Percentiles rank a stretch among this genome's conserved stretches.
phyloP scores from a whole-genome alignment of 1,139 yeast genomes.

The Debaryomyces sp. region DNA sequence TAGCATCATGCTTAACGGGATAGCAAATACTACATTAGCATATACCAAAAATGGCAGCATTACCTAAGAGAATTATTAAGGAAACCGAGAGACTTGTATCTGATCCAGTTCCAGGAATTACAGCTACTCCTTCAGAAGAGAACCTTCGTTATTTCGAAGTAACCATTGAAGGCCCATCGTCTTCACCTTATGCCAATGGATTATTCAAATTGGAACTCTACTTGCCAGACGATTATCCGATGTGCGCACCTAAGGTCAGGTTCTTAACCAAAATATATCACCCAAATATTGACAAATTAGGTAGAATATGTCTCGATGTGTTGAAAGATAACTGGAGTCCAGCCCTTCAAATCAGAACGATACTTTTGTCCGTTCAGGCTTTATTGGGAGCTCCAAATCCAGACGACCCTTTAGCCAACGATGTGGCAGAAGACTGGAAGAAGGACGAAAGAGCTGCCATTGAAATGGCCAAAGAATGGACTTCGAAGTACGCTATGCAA shows the following conservation, averaged over 20 bases:
- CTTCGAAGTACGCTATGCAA: slow-evolving; percentile 58
- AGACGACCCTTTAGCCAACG: slow-evolving; percentile 97
- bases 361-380: slow-evolving; percentile 89
- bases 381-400: slow-evolving; percentile 95
- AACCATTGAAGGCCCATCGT: slow-evolving; percentile 85
- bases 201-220: slow-evolving; percentile 74
- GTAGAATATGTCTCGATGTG: slow-evolving; percentile 94
- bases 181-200: slow-evolving; percentile 83
- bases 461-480: slow-evolving; percentile 87
- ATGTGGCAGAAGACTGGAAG: slow-evolving; percentile 97
- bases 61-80: slow-evolving; percentile 89
- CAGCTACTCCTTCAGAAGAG: slow-evolving; percentile 91
- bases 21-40: not conserved
- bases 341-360: slow-evolving; percentile 94
- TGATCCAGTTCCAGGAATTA: slow-evolving; percentile 96
- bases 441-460: slow-evolving; percentile 80
- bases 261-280: slow-evolving; percentile 93
- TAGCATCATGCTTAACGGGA: not conserved
- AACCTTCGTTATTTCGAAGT: slow-evolving; percentile 86
- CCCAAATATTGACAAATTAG: slow-evolving; percentile 93
- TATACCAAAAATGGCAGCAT: slow-evolving; percentile 49
- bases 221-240: slow-evolving; percentile 87
- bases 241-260: slow-evolving; percentile 93
- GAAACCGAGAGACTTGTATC: slow-evolving; percentile 91
- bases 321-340: slow-evolving; percentile 96